These are phyloP conservation scores for Porodaedalea pini DNA, from an alignment of 1,284 basidiomycete genomes.

Conservation along the genomic window DNA sequence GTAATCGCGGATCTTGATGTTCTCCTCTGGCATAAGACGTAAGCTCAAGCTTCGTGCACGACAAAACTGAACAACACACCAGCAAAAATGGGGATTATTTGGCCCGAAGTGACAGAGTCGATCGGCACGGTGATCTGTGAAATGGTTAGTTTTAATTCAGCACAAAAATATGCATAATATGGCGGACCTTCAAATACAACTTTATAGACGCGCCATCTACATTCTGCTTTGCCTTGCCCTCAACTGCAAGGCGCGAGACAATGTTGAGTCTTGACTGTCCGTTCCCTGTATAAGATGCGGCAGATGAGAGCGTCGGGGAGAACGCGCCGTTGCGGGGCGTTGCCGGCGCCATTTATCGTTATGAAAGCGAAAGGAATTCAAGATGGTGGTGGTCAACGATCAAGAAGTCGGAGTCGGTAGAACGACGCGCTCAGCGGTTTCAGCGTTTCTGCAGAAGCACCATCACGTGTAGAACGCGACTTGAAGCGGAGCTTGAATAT, in stretches of 20 bases:
- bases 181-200: conserved; percentile 70
- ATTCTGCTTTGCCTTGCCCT: conserved; percentile 64
- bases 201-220: conserved; percentile 62
- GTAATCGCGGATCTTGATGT: conserved; percentile 65
- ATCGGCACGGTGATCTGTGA: conserved; percentile 62
- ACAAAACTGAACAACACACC: conserved; percentile 39
- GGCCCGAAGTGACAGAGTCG: conserved; percentile 58
- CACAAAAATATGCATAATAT: not conserved
- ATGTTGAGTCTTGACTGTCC: conserved; percentile 53
- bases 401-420: not conserved
- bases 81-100: conserved; percentile 67
- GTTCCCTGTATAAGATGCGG: conserved; percentile 18
- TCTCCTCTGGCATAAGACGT: conserved; percentile 56
- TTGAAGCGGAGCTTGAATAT: conserved; percentile 7
- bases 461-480: conserved; percentile 15
- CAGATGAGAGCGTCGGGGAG: conserved; percentile 17
- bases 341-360: conserved; percentile 8
- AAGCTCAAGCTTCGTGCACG: not conserved
- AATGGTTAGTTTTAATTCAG: not conserved
- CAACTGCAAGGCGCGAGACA: conserved; percentile 68
- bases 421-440: not conserved
- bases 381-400: conserved; percentile 1
- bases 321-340: conserved; percentile 16
- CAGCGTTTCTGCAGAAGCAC: conserved; percentile 4
- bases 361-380: not conserved